A percentile compares a stretch with the other conserved stretches of the same genome.
Evolutionary conservation across 1,284 basidiomycete species (phyloP).

Genomic region (Sporisorium iseilematis-ciliati): DNA sequence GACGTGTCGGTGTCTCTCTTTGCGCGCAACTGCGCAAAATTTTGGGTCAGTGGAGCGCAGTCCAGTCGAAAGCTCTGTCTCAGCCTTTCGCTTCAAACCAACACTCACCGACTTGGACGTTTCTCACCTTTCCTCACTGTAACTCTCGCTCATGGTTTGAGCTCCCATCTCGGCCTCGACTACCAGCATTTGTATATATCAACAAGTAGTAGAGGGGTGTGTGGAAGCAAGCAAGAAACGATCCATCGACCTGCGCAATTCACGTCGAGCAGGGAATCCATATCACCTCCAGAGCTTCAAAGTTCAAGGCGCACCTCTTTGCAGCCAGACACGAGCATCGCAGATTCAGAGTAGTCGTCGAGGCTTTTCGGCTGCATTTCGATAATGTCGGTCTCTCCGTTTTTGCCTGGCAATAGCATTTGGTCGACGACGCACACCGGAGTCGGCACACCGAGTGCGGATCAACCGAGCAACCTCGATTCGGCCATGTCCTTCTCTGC

Average conservation of each 20-base stretch:
- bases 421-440: conserved; percentile 35
- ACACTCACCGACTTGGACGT: neutral
- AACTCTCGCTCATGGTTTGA: conserved; percentile 4
- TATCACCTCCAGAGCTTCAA: neutral
- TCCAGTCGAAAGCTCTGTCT: neutral
- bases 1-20: conserved; percentile 3
- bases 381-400: conserved; percentile 46
- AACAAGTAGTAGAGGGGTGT: neutral
- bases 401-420: conserved; percentile 48
- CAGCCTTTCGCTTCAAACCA: neutral
- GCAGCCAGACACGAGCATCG: neutral
- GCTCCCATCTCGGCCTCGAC: neutral
- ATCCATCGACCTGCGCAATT: neutral
- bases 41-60: conserved; percentile 8
- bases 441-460: conserved; percentile 8
- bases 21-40: neutral
- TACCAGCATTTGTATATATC: neutral
- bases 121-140: neutral
- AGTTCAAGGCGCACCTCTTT: conserved; percentile 1
- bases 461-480: conserved; percentile 11
- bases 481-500: conserved; percentile 2
- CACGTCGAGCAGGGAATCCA: no score
- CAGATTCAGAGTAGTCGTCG: neutral
- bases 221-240: neutral
- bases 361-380: conserved; percentile 6